These are phyloP conservation scores for Geranium incanum DNA, from an alignment of 441 rosid species.

Conservation along the genomic window DNA sequence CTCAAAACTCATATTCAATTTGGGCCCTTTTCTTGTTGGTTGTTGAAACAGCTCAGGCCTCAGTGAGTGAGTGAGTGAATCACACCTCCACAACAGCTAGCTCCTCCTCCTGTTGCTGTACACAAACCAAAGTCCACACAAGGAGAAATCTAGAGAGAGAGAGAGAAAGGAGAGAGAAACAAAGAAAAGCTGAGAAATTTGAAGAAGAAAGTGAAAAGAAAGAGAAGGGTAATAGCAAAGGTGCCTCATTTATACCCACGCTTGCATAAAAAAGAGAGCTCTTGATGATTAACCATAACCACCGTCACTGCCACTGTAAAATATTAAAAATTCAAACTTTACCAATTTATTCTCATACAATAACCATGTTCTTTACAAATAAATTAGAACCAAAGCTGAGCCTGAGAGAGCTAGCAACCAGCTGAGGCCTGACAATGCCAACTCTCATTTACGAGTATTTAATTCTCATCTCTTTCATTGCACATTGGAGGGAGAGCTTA, in stretches of 20 bases:
- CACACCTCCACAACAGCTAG: too few species aligned
- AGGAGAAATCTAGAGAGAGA: slow-evolving; percentile 18
- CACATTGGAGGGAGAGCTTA: slow-evolving; percentile 41
- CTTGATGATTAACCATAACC: slow-evolving; percentile 87
- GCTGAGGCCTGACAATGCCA: slow-evolving; percentile 59
- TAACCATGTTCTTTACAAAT: slow-evolving; percentile 17
- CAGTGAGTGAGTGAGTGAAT: slow-evolving; percentile 2
- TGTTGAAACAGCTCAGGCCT: slow-evolving; percentile 14
- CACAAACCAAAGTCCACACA: slow-evolving; percentile 22
- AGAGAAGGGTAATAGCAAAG: slow-evolving; percentile 33
- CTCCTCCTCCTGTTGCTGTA: background rate
- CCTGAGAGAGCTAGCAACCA: slow-evolving; percentile 33
- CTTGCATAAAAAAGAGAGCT: slow-evolving; percentile 92
- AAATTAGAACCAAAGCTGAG: slow-evolving; percentile 21
- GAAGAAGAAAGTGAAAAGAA: slow-evolving; percentile 18
- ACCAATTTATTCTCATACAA: background rate
- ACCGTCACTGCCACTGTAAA: slow-evolving; percentile 60
- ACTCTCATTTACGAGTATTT: slow-evolving; percentile 24
- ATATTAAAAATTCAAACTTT: background rate
- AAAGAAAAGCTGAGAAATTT: slow-evolving; percentile 18
- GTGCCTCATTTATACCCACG: slow-evolving; percentile 86
- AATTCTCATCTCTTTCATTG: slow-evolving; percentile 12
- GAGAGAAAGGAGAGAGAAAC: slow-evolving; percentile 19
- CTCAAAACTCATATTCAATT: slow-evolving; percentile 34
- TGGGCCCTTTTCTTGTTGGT: slow-evolving; percentile 22